Conservation (phyloP, 2,329 filamentous ascomycete genomes). For the Pestalotiopsis fici region DNA sequence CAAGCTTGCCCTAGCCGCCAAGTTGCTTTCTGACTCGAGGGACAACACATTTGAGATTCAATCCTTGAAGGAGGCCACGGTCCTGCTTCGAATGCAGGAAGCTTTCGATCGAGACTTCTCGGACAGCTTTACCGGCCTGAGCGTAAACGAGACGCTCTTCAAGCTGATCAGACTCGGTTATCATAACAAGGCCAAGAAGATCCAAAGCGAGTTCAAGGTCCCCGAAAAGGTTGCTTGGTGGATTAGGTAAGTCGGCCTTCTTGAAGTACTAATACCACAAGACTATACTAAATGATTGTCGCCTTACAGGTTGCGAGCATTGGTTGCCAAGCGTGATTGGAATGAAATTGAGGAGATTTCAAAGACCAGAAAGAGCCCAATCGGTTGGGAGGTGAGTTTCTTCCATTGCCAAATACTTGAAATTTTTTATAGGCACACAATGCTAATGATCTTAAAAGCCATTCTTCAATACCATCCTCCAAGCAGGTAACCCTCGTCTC, state of each 20-base stretch:
- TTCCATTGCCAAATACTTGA: not conserved
- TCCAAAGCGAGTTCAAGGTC: conserved; percentile 91
- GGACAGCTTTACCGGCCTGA: conserved; percentile 77
- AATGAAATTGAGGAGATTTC: conserved; percentile 85
- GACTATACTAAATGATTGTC: not conserved
- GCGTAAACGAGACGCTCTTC: conserved; percentile 89
- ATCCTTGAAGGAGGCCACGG: conserved; percentile 76
- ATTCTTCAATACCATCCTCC: conserved; percentile 87
- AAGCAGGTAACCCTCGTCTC: conserved; percentile 86
- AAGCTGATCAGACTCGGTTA: conserved; percentile 83
- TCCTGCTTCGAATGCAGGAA: conserved; percentile 84
- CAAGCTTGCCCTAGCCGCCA: conserved; percentile 84
- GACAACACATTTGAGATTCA: conserved; percentile 75
- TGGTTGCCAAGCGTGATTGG: conserved; percentile 91
- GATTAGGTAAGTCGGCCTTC: conserved; percentile 54
- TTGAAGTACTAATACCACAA: not conserved
- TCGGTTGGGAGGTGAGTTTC: conserved; percentile 85
- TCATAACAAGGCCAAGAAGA: conserved; percentile 80
- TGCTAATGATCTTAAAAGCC: conserved; percentile 51
- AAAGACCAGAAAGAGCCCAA: conserved; percentile 80
- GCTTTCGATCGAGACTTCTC: conserved; percentile 81
- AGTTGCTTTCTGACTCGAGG: conserved; percentile 80
- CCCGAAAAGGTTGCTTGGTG: conserved; percentile 90
- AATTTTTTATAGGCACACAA: not conserved
- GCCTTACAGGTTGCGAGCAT: conserved; percentile 72